These are phyloP conservation scores for Rutstroemia sydowiana DNA, from an alignment of 2,329 filamentous ascomycete genomes.

Conservation along the genomic window DNA sequence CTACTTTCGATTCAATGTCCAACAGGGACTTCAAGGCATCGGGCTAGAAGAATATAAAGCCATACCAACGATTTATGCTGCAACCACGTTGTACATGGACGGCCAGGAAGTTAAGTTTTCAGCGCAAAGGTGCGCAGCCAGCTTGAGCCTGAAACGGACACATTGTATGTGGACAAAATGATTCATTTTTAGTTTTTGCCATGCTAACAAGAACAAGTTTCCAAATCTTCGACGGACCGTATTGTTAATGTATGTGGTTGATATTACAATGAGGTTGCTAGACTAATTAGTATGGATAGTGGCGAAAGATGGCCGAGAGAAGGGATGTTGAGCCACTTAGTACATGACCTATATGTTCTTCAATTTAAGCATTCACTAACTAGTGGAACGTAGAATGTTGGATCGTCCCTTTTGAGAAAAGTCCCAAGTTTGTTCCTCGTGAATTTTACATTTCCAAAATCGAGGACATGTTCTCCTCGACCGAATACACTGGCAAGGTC, in stretches of 20 bases:
- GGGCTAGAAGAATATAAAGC: slow-evolving; percentile 23
- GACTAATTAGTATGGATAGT: no score
- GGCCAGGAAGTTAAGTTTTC: slow-evolving; percentile 14
- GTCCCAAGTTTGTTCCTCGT: slow-evolving; percentile 19
- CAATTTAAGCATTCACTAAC: no score
- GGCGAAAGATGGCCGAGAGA: no score
- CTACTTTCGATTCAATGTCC: slow-evolving; percentile 32
- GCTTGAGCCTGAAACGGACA: slow-evolving; percentile 19
- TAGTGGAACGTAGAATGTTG: not conserved
- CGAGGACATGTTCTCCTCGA: slow-evolving; percentile 21
- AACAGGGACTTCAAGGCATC: slow-evolving; percentile 27
- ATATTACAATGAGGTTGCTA: no score
- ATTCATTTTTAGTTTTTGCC: no score
- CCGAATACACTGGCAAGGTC: slow-evolving; percentile 2
- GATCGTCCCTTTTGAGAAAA: slow-evolving; percentile 15
- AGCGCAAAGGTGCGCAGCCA: slow-evolving; percentile 22
- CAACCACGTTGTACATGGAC: slow-evolving; percentile 24
- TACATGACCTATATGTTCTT: no score
- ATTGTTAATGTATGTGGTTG: no score
- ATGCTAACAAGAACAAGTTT: no score
- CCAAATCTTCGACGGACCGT: no score
- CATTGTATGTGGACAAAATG: slow-evolving; percentile 19
- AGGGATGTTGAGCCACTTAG: no score
- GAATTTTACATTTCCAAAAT: slow-evolving; percentile 21
- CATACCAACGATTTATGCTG: slow-evolving; percentile 19